Conservation (phyloP, 1,284 basidiomycete genomes). For the Puccinia hordei region DNA sequence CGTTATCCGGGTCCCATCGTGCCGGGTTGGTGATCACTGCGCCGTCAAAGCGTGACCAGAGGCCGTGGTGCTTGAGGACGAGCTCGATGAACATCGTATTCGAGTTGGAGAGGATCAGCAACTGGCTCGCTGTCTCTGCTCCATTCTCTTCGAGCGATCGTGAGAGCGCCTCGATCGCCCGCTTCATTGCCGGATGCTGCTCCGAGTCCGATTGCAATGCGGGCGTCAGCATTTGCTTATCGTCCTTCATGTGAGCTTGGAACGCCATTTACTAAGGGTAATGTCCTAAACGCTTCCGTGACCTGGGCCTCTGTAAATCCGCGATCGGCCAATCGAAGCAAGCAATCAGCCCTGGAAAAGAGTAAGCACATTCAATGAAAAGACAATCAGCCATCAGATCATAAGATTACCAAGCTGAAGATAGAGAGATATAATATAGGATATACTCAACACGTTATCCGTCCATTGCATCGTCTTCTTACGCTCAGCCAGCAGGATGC, state of each 20-base stretch:
- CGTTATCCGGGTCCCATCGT: constrained; percentile 51
- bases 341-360: constrained; percentile 37
- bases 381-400: neutral
- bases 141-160: neutral
- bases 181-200: constrained; percentile 50
- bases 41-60: constrained; percentile 53
- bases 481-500: constrained; percentile 2
- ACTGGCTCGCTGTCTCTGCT: constrained; percentile 28
- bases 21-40: constrained; percentile 60
- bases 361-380: neutral
- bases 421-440: neutral
- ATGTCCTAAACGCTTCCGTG: constrained; percentile 33
- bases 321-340: constrained; percentile 12
- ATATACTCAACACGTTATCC: constrained; percentile 36
- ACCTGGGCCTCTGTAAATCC: constrained; percentile 27
- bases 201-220: too few relatives aligned
- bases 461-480: constrained; percentile 42
- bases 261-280: constrained; percentile 34
- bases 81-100: constrained; percentile 59
- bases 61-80: constrained; percentile 48
- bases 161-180: constrained; percentile 30
- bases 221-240: neutral
- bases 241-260: neutral
- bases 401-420: neutral
- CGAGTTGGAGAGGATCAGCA: constrained; percentile 59